Conservation (phyloP, 2,329 filamentous ascomycete genomes). For the Arthrobotrys musiformis region DNA sequence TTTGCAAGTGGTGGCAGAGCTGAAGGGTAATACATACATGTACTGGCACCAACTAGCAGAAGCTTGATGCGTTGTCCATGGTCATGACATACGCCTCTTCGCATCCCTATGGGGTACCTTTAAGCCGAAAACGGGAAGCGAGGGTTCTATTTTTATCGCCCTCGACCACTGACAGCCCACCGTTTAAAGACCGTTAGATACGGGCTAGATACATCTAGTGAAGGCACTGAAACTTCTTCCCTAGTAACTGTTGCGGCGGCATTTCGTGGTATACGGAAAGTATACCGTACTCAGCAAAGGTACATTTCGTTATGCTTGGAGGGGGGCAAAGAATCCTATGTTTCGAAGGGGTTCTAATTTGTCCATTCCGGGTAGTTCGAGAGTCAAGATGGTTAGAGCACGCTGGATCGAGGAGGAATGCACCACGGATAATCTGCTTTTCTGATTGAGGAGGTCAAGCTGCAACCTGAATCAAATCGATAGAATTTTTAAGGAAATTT, state of each 20-base stretch:
- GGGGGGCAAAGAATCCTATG: conserved; percentile 47
- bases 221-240: conserved; percentile 10
- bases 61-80: conserved; percentile 55
- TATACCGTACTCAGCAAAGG: neutral
- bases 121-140: conserved; percentile 50
- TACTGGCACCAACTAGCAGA: conserved; percentile 11
- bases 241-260: neutral
- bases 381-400: conserved; percentile 40
- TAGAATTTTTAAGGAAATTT: conserved; percentile 47
- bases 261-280: conserved; percentile 1
- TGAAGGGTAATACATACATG: conserved; percentile 15
- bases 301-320: neutral
- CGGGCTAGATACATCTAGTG: neutral
- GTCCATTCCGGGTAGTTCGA: conserved; percentile 50
- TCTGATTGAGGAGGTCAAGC: conserved; percentile 25
- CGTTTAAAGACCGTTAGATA: conserved; percentile 47
- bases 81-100: conserved; percentile 49
- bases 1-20: conserved; percentile 30
- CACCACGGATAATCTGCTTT: conserved; percentile 19
- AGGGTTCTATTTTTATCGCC: conserved; percentile 47
- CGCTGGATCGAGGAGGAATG: conserved; percentile 32
- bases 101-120: conserved; percentile 47
- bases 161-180: conserved; percentile 28
- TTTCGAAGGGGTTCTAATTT: conserved; percentile 26
- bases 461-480: conserved; percentile 48